Evolutionary conservation across 1,284 basidiomycete species (phyloP).

Genomic region (Cutaneotrichosporon sp.): DNA sequence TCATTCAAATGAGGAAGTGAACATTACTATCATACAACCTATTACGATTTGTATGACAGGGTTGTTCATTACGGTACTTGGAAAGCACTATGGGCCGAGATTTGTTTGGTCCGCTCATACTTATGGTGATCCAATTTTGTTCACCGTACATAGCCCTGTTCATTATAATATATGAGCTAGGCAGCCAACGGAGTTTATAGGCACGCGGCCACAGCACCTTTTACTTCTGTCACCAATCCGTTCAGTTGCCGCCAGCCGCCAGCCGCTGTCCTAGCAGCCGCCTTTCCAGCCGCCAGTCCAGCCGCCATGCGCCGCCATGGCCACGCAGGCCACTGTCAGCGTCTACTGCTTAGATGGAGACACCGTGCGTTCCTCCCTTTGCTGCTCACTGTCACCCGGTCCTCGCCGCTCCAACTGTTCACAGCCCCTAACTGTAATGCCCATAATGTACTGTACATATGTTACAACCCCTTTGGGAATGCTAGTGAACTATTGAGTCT

Average conservation of each 20-base stretch:
- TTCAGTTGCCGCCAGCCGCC: not conserved
- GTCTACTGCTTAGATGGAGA: not conserved
- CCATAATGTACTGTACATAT: not conserved
- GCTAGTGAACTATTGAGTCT: not conserved
- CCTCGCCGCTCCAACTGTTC: not conserved
- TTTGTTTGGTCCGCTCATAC: not conserved
- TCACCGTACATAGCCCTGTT: not conserved
- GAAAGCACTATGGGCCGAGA: not conserved
- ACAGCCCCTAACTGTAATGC: not conserved
- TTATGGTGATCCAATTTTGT: not conserved
- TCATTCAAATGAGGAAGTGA: too few species aligned
- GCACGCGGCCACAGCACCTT: too few species aligned
- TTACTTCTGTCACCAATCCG: not conserved
- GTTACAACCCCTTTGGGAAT: constrained; percentile 2
- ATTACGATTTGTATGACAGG: not conserved
- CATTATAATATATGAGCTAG: too few species aligned
- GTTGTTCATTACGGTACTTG: not conserved
- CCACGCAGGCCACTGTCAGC: too few species aligned
- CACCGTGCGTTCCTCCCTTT: too few species aligned
- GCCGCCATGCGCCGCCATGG: not conserved
- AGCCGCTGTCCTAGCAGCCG: too few species aligned
- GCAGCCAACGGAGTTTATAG: not conserved
- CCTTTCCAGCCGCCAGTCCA: too few species aligned
- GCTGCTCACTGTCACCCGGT: not conserved
- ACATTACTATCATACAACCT: too few species aligned